These are phyloP conservation scores for Chenopodium album DNA, from an alignment of 148 eudicot species.

Conservation along the genomic window DNA sequence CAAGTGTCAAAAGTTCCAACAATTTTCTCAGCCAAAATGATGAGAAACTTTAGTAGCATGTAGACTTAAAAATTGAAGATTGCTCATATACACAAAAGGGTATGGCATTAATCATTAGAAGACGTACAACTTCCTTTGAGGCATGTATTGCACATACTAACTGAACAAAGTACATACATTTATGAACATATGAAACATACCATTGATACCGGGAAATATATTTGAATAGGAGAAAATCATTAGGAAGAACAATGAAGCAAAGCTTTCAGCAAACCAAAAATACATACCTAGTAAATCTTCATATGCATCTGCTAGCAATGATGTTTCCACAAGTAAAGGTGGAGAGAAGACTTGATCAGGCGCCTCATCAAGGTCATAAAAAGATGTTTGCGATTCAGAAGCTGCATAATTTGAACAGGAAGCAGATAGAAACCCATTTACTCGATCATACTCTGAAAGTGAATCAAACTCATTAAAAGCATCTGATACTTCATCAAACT, in stretches of 20 bases:
- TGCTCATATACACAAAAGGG: background rate
- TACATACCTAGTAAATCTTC: conserved; percentile 92
- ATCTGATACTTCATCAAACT: conserved; percentile 51
- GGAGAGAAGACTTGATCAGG: conserved; percentile 90
- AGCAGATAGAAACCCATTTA: conserved; percentile 60
- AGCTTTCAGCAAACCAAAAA: background rate
- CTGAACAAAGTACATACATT: background rate
- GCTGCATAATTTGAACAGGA: conserved; percentile 61
- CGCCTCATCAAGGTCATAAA: conserved; percentile 67
- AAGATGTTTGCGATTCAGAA: conserved; percentile 62
- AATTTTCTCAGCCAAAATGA: background rate
- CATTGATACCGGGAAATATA: background rate
- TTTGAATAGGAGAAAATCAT: background rate
- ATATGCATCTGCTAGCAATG: conserved; percentile 71
- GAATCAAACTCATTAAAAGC: conserved; percentile 50
- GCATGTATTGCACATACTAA: background rate
- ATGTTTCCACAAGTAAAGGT: conserved; percentile 80
- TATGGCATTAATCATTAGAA: background rate
- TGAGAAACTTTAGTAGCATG: background rate
- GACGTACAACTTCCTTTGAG: background rate
- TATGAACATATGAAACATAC: background rate
- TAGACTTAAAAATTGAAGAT: background rate
- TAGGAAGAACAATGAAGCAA: conserved; percentile 7
- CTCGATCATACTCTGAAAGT: conserved; percentile 58
- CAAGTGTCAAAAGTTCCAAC: background rate